Evolutionary conservation across 2,329 filamentous ascomycete species (phyloP).

Genomic region (Epicoccum nigrum): DNA sequence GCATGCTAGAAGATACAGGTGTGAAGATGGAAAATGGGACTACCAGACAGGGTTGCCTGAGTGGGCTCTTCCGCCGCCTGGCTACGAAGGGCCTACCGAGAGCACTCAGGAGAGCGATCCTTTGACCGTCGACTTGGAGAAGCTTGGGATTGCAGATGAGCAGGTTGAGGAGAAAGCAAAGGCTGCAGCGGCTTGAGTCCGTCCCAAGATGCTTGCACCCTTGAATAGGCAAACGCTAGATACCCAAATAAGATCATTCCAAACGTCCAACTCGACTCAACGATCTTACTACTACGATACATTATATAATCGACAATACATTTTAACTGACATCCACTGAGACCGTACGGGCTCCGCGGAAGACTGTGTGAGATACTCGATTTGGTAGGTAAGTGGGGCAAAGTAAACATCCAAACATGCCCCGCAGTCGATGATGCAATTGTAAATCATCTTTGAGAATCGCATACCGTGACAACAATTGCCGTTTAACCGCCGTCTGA

Average conservation of each 20-base stretch:
- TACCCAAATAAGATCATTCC: background rate
- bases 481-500: slow-evolving; percentile 28
- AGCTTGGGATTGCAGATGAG: slow-evolving; percentile 47
- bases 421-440: slow-evolving; percentile 17
- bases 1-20: slow-evolving; percentile 89
- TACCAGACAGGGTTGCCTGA: slow-evolving; percentile 83
- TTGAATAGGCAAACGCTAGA: slow-evolving; percentile 1
- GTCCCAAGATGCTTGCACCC: background rate
- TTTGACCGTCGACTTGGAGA: slow-evolving; percentile 51
- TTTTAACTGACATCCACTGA: no score
- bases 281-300: background rate
- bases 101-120: slow-evolving; percentile 60
- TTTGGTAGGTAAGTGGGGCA: slow-evolving; percentile 25
- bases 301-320: background rate
- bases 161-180: slow-evolving; percentile 7
- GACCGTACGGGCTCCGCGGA: background rate
- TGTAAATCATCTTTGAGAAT: background rate
- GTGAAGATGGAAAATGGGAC: slow-evolving; percentile 80
- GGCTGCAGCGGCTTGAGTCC: background rate
- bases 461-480: slow-evolving; percentile 4
- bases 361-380: slow-evolving; percentile 20
- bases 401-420: slow-evolving; percentile 17
- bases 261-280: background rate
- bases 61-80: slow-evolving; percentile 85
- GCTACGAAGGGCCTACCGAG: slow-evolving; percentile 72